Percentiles rank a stretch among this genome's conserved stretches.
These are phyloP conservation scores for Lenzites betulinus DNA, from an alignment of 768 basidiomycete genomes.

Conservation along the genomic window DNA sequence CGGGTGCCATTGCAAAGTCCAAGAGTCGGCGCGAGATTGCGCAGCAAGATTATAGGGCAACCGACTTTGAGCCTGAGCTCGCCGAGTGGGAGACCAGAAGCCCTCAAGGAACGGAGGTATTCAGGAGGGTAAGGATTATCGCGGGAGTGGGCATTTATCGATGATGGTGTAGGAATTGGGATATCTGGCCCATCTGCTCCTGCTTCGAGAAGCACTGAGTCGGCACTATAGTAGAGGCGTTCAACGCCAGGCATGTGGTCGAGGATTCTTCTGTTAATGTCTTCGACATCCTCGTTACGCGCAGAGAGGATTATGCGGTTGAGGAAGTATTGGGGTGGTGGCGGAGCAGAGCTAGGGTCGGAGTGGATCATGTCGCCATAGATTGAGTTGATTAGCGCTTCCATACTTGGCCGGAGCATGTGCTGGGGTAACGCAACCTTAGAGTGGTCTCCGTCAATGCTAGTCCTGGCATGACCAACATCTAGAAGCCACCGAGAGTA, in stretches of 20 bases:
- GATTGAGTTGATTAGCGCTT: neutral
- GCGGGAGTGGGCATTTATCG: too few species aligned
- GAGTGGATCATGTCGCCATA: conserved; percentile 5
- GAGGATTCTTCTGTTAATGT: neutral
- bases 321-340: too few species aligned
- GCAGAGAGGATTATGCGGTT: neutral
- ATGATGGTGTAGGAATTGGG: too few species aligned
- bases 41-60: conserved; percentile 44
- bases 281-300: neutral
- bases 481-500: too few species aligned
- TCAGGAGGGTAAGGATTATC: conserved; percentile 18
- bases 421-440: neutral
- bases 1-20: conserved; percentile 42
- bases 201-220: too few species aligned
- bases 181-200: too few species aligned
- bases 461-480: neutral
- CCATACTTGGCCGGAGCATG: conserved; percentile 5
- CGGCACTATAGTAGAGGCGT: too few species aligned
- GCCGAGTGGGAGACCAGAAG: conserved; percentile 41
- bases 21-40: conserved; percentile 41
- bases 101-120: conserved; percentile 34
- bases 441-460: neutral
- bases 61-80: conserved; percentile 16
- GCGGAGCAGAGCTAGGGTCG: too few species aligned
- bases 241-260: too few species aligned